A percentile compares a stretch with the other conserved stretches of the same genome.
phyloP scores from a whole-genome alignment of 1,284 basidiomycete genomes.

The Tetrapyrgos nigripes region DNA sequence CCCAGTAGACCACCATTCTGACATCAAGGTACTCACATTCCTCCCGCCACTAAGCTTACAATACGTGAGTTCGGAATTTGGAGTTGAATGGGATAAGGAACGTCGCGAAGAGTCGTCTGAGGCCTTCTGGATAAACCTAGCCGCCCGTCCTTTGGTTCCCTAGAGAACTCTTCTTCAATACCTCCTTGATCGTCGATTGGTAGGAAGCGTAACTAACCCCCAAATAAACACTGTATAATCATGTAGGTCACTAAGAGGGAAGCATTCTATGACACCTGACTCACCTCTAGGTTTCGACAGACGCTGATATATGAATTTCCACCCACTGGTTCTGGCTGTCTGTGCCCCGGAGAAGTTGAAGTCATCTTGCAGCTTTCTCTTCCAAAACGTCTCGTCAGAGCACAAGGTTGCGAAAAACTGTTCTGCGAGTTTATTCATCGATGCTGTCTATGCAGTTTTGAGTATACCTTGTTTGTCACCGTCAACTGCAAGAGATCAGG shows the following conservation, averaged over 20 bases:
- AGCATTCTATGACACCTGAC: background rate
- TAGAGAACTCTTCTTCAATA: slow-evolving; percentile 34
- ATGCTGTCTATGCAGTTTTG: background rate
- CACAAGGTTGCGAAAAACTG: slow-evolving; percentile 62
- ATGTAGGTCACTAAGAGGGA: background rate
- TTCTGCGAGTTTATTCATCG: slow-evolving; percentile 7
- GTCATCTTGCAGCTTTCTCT: slow-evolving; percentile 70
- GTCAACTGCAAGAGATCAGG: slow-evolving; percentile 65
- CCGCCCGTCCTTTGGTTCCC: slow-evolving; percentile 62
- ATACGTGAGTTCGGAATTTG: slow-evolving; percentile 66
- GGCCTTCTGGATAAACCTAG: slow-evolving; percentile 57
- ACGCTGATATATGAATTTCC: slow-evolving; percentile 81
- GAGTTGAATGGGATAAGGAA: slow-evolving; percentile 69
- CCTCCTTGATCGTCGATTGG: too few species aligned
- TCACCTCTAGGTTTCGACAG: slow-evolving; percentile 61
- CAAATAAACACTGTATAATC: slow-evolving; percentile 67
- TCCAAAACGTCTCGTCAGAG: slow-evolving; percentile 85
- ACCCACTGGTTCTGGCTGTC: slow-evolving; percentile 77
- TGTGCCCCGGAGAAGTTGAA: slow-evolving; percentile 77
- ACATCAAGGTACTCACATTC: slow-evolving; percentile 62
- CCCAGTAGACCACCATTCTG: slow-evolving; percentile 9
- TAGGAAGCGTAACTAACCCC: slow-evolving; percentile 60
- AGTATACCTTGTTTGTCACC: slow-evolving; percentile 59
- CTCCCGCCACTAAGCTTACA: slow-evolving; percentile 78
- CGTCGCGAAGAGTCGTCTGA: slow-evolving; percentile 41